A percentile compares a stretch with the other conserved stretches of the same genome.
phyloP scores from a whole-genome alignment of 768 basidiomycete genomes.

The Termitomyces sp. region DNA sequence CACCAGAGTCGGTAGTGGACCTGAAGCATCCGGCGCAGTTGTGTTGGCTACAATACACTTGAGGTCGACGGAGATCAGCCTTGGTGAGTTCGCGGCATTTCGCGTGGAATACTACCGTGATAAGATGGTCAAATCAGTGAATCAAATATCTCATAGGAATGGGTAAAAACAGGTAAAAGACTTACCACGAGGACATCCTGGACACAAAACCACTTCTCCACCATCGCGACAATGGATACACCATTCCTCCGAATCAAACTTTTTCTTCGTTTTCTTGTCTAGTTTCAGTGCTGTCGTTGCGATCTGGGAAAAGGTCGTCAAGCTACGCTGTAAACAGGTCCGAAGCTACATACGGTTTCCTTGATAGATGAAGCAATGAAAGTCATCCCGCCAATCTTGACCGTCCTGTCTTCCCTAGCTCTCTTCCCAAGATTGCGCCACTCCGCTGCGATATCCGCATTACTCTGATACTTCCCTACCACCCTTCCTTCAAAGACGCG shows the following conservation, averaged over 20 bases:
- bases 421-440: conserved; percentile 47
- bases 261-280: conserved; percentile 27
- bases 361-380: conserved; percentile 22
- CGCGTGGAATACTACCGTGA: conserved; percentile 48
- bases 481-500: conserved; percentile 56
- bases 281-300: conserved; percentile 10
- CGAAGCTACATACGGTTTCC: conserved; percentile 9
- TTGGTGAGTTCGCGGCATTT: conserved; percentile 39
- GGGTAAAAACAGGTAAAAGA: not conserved
- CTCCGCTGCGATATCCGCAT: conserved; percentile 40
- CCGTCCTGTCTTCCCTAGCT: conserved; percentile 34
- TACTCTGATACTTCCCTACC: conserved; percentile 29
- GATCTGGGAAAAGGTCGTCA: conserved; percentile 11
- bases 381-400: conserved; percentile 27
- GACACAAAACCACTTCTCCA: conserved; percentile 47
- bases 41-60: conserved; percentile 46
- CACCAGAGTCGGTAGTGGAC: conserved; percentile 43
- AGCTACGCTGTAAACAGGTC: not conserved
- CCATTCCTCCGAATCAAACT: conserved; percentile 53
- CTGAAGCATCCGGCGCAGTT: conserved; percentile 41
- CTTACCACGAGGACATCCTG: conserved; percentile 52
- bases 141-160: not conserved
- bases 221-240: conserved; percentile 61
- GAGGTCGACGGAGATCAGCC: conserved; percentile 22
- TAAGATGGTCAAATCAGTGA: not conserved